A percentile compares a stretch with the other conserved stretches of the same genome.
Conservation (phyloP, 345 rosid species). For the Erucastrum elatum region DNA sequence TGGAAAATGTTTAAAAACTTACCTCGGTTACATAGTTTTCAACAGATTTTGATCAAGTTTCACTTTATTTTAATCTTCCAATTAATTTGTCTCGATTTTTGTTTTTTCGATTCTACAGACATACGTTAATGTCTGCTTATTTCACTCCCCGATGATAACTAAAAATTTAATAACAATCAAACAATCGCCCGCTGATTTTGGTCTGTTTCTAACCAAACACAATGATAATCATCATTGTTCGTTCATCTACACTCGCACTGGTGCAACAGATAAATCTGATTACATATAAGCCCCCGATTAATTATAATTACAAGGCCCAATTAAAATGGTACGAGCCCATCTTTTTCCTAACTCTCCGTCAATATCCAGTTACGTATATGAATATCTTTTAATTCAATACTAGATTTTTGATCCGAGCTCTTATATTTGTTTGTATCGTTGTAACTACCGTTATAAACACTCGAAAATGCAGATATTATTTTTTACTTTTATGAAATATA, state of each 20-base stretch:
- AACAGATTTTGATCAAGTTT: neutral
- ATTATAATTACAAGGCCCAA: neutral
- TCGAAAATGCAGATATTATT: too few relatives aligned
- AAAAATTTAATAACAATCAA: neutral
- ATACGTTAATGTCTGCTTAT: conserved; percentile 46
- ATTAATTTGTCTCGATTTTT: conserved; percentile 35
- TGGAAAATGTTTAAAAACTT: conserved; percentile 25
- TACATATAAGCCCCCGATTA: neutral
- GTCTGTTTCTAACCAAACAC: conserved; percentile 44
- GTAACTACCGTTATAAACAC: too few relatives aligned
- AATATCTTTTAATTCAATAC: too few relatives aligned
- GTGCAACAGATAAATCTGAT: neutral
- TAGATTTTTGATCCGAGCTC: too few relatives aligned
- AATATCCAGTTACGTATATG: too few relatives aligned
- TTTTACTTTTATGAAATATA: too few relatives aligned
- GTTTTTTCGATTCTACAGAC: conserved; percentile 42
- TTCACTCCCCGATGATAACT: conserved; percentile 38
- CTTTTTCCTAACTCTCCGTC: neutral
- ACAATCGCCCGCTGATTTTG: conserved; percentile 28
- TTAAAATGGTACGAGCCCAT: neutral
- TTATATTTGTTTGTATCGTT: too few relatives aligned
- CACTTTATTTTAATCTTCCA: conserved; percentile 2
- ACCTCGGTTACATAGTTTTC: conserved; percentile 29
- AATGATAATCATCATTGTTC: conserved; percentile 26
- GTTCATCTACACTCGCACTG: neutral